Percentiles rank a stretch among this genome's conserved stretches.
phyloP scores from a whole-genome alignment of 768 basidiomycete species.

The Xerocomellus amylosporus region DNA sequence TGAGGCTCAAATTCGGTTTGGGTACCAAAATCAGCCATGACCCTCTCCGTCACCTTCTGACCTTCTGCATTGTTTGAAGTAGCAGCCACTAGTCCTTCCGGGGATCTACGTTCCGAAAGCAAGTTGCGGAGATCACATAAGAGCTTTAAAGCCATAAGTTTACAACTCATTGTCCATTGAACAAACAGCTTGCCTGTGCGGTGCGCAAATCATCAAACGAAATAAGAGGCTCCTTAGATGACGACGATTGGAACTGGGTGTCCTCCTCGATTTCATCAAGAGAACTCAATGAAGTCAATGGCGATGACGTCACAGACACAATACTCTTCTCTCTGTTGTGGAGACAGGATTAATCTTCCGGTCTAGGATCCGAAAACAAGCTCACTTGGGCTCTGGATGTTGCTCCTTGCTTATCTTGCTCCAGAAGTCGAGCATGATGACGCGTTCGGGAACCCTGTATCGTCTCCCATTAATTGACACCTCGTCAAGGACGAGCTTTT shows the following conservation, averaged over 20 bases:
- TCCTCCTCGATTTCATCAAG: slow-evolving; percentile 55
- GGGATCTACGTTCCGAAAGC: slow-evolving; percentile 13
- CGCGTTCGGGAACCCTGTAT: slow-evolving; percentile 89
- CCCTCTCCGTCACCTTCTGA: slow-evolving; percentile 8
- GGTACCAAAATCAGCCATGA: slow-evolving; percentile 22
- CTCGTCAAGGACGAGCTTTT: slow-evolving; percentile 68
- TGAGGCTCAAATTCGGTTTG: slow-evolving; percentile 29
- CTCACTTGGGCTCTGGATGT: slow-evolving; percentile 42
- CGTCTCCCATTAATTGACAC: slow-evolving; percentile 84
- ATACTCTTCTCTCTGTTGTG: slow-evolving; percentile 19
- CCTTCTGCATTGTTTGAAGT: not conserved
- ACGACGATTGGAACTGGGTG: slow-evolving; percentile 23
- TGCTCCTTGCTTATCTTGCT: slow-evolving; percentile 60
- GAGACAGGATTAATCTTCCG: not conserved
- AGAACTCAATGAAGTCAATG: slow-evolving; percentile 71
- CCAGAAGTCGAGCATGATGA: slow-evolving; percentile 96
- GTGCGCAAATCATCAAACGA: slow-evolving; percentile 51
- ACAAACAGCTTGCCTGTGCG: slow-evolving; percentile 49
- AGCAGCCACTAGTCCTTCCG: not conserved
- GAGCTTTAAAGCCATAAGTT: slow-evolving; percentile 32
- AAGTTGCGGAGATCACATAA: slow-evolving; percentile 38
- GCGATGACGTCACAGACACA: slow-evolving; percentile 63
- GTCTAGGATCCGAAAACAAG: slow-evolving; percentile 5
- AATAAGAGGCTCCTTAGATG: slow-evolving; percentile 25
- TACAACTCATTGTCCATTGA: slow-evolving; percentile 1